Evolutionary conservation across 768 basidiomycete genomes (phyloP).

Genomic region (Pleurotus platypus): DNA sequence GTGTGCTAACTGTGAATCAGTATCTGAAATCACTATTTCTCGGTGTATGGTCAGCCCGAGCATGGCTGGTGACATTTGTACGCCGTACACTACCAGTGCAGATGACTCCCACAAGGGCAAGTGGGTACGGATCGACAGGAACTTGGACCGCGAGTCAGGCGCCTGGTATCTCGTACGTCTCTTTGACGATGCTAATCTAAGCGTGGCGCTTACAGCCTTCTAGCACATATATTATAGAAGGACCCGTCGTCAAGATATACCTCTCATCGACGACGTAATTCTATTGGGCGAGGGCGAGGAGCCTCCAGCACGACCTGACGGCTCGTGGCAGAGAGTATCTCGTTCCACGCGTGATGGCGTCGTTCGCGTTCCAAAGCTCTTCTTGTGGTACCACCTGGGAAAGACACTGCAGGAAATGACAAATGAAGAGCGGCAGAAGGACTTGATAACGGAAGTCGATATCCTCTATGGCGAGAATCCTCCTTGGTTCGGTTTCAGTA

Average conservation of each 20-base stretch:
- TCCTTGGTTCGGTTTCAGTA: slow-evolving; percentile 87
- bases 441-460: slow-evolving; percentile 90
- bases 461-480: slow-evolving; percentile 80
- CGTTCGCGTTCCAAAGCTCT: slow-evolving; percentile 50
- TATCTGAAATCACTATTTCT: slow-evolving; percentile 76
- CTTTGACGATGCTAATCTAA: not conserved
- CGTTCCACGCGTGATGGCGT: slow-evolving; percentile 67
- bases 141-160: slow-evolving; percentile 68
- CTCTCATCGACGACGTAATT: slow-evolving; percentile 70
- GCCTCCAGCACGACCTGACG: slow-evolving; percentile 28
- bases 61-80: slow-evolving; percentile 56
- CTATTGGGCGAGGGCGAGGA: slow-evolving; percentile 56
- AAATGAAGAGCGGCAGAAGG: slow-evolving; percentile 43
- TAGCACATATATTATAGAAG: slow-evolving; percentile 80
- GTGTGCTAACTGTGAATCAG: slow-evolving; percentile 28
- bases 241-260: slow-evolving; percentile 76
- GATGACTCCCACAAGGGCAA: slow-evolving; percentile 75
- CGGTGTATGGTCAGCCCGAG: slow-evolving; percentile 65
- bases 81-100: slow-evolving; percentile 64
- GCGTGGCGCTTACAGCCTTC: not conserved
- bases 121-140: slow-evolving; percentile 86
- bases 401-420: slow-evolving; percentile 63
- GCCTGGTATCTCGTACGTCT: slow-evolving; percentile 57
- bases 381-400: slow-evolving; percentile 75
- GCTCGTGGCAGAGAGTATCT: slow-evolving; percentile 62